These are phyloP conservation scores for Thoreauomyces humboldtii DNA, from an alignment of 192 early-diverging fungal species.

Conservation along the genomic window DNA sequence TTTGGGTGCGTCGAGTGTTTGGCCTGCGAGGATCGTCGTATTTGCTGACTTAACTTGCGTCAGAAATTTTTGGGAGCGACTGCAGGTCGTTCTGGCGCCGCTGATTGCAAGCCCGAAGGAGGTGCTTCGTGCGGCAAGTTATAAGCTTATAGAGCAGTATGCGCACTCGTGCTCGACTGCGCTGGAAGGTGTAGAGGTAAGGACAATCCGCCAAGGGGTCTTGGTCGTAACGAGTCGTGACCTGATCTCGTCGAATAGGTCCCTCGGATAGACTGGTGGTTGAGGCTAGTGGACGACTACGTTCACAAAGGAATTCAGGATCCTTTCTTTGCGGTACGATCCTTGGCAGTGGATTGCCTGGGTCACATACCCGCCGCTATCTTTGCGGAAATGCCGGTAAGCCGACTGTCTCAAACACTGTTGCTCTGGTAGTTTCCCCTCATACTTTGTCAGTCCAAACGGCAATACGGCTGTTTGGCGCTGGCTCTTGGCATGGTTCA, in stretches of 20 bases:
- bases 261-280: constrained; percentile 15
- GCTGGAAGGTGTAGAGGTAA: background rate
- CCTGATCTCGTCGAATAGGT: background rate
- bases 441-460: constrained; percentile 8
- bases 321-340: constrained; percentile 29
- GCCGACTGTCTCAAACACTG: constrained; percentile 1
- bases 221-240: too few relatives aligned
- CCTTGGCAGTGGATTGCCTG: constrained; percentile 30
- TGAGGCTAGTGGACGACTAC: constrained; percentile 10
- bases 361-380: constrained; percentile 22
- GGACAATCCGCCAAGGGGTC: too few relatives aligned
- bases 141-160: constrained; percentile 39
- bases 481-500: constrained; percentile 25
- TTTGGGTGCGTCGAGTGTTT: constrained; percentile 19
- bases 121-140: constrained; percentile 25
- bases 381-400: constrained; percentile 23
- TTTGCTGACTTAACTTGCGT: too few relatives aligned
- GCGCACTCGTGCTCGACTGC: constrained; percentile 17
- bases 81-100: background rate
- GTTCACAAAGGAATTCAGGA: constrained; percentile 12
- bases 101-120: constrained; percentile 12
- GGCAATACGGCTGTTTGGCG: constrained; percentile 20
- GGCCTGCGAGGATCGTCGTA: too few relatives aligned
- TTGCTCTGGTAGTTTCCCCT: too few relatives aligned
- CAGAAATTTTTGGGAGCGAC: too few relatives aligned